Base-by-base conservation (phyloP, 306 rosid genomes). In the Cicer yamashitae region DNA sequence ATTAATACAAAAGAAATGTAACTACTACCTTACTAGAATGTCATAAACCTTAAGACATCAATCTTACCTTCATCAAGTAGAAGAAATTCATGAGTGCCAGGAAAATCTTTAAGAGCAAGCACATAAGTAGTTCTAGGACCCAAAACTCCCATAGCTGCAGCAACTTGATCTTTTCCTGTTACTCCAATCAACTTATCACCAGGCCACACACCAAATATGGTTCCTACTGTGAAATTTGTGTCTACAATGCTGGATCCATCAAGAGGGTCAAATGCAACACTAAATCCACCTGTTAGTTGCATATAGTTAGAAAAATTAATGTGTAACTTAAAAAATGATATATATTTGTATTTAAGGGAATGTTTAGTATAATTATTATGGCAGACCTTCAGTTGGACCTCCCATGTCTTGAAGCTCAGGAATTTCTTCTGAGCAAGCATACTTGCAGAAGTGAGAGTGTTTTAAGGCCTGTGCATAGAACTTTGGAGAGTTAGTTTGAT, bases 381-480 rank as follows among this genome's bases (percentile, higher is more conserved):
- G 46, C 82, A 48, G 43, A 94, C 99, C 99, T 88, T 96, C 93
- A 78, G 76, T 86, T 30, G 99, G 98, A 81, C 99, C 99, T 75
- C 92, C 99, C 99, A 96, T 89, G 87, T 96, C 99, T 82, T 79
- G 96, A 85, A 96, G 99, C 76, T 96, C 99, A 10, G 99, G 99
- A 69, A 74, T 84, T 85, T 96, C 99, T 84, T 96, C 99, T 50
- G 99, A 96, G 82, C 98, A 96, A 74, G 96, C 99, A 81, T 89
- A 92, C 77, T 92, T 96, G 88, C 98, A 92, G 82, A 83, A 86
- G 81, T 96, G 99, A 38, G 99, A 96, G 87, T 92, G 87, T 37
- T 45, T 86, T 75, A 96, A 86, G 80, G 99, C 99, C 99, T 89
- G 53, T 34, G 71, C 56, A 86, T 68, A 45, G 11, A 60, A 67